These are phyloP conservation scores for Ocimum tenuiflorum DNA, from an alignment of 257 asterid species.

Conservation along the genomic window DNA sequence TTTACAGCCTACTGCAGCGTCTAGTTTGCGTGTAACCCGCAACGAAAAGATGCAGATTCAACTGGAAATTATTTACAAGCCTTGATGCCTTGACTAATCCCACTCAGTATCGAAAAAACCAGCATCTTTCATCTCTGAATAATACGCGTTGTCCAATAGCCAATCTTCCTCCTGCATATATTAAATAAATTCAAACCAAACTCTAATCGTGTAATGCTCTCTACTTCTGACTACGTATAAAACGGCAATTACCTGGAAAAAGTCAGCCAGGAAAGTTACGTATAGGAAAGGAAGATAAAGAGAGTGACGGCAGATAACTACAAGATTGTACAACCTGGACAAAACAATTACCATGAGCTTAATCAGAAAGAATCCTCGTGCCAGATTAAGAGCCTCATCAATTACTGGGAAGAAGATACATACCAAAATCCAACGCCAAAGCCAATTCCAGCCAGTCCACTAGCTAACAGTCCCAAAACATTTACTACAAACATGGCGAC, in stretches of 20 bases:
- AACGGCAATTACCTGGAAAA: constrained; percentile 59
- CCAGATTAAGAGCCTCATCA: background rate
- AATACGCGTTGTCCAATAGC: constrained; percentile 80
- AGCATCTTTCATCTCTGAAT: constrained; percentile 91
- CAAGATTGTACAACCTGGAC: constrained; percentile 60
- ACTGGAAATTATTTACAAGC: constrained; percentile 24
- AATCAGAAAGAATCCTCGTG: background rate
- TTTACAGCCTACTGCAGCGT: constrained; percentile 15
- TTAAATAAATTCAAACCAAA: background rate
- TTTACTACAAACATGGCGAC: constrained; percentile 57
- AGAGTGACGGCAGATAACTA: constrained; percentile 54
- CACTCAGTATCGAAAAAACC: constrained; percentile 77
- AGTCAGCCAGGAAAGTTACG: constrained; percentile 61
- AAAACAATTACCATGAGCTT: constrained; percentile 7
- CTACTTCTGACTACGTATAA: background rate
- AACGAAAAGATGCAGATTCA: constrained; percentile 17
- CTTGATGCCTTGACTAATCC: constrained; percentile 35
- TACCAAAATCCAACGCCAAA: constrained; percentile 70
- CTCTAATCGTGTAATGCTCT: background rate
- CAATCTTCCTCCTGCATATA: constrained; percentile 77
- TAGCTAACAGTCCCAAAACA: constrained; percentile 43
- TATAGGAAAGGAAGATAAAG: constrained; percentile 72
- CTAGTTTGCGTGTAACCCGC: background rate
- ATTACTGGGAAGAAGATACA: background rate
- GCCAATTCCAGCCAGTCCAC: constrained; percentile 67